A percentile compares a stretch with the other conserved stretches of the same genome.
Evolutionary conservation across 805 yeast genomes (phyloP).

Genomic region (Danielia oregonensis): DNA sequence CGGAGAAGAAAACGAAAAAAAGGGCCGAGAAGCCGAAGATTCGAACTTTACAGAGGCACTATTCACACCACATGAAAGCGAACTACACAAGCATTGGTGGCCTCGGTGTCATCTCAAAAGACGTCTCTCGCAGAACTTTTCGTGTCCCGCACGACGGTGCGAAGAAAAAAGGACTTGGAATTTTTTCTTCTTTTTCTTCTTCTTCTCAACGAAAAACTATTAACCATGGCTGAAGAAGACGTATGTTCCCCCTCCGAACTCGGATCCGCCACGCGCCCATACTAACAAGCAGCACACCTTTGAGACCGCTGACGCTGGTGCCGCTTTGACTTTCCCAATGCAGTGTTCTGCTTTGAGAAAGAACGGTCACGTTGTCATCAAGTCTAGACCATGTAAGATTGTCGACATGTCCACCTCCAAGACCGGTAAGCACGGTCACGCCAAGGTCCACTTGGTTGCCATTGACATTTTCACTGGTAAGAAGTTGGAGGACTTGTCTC

Average conservation of each 20-base stretch:
- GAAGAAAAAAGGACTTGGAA: conserved; percentile 10
- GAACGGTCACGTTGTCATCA: conserved; percentile 98
- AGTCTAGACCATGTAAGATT: conserved; percentile 99
- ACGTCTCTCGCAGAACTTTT: conserved; percentile 3
- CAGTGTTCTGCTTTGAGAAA: conserved; percentile 99
- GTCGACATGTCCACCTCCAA: conserved; percentile 99
- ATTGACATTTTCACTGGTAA: conserved; percentile 98
- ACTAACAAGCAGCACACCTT: conserved; percentile 70
- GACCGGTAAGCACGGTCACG: conserved; percentile 99
- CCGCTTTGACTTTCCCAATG: conserved; percentile 97
- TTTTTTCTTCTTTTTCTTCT: conserved; percentile 19
- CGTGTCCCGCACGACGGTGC: conserved; percentile 14
- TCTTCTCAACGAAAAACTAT: conserved; percentile 15
- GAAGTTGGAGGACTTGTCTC: conserved; percentile 99
- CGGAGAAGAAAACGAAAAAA: too few relatives aligned
- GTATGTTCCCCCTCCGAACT: conserved; percentile 19
- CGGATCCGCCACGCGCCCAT: too few relatives aligned
- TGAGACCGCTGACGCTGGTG: conserved; percentile 98
- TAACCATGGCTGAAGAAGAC: conserved; percentile 41
- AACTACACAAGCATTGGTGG: too few relatives aligned
- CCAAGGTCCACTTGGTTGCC: conserved; percentile 99
- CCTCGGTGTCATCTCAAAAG: too few relatives aligned
- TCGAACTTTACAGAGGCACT: too few relatives aligned
- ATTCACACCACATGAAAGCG: too few relatives aligned
- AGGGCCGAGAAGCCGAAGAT: too few relatives aligned